Evolutionary conservation across 1,139 yeast genomes (phyloP).

Genomic region (Magnusiomyces fungicola): DNA sequence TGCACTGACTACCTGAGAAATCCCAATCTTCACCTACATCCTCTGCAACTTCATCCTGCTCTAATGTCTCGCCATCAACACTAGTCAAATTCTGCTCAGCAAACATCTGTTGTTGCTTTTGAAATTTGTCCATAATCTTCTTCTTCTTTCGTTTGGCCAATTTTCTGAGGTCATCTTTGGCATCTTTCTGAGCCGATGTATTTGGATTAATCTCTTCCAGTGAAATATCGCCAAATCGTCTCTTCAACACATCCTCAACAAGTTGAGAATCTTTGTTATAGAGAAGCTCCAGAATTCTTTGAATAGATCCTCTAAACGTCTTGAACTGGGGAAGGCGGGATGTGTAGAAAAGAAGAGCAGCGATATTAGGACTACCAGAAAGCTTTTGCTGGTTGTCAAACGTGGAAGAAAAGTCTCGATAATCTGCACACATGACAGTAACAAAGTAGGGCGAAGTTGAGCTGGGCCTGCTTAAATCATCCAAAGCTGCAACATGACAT

Average conservation of each 20-base stretch:
- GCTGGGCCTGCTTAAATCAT: slow-evolving; percentile 23
- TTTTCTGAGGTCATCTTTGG: slow-evolving; percentile 14
- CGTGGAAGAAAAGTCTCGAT: slow-evolving; percentile 9
- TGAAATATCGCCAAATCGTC: slow-evolving; percentile 7
- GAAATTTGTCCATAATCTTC: slow-evolving; percentile 66
- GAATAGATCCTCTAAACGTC: slow-evolving; percentile 13
- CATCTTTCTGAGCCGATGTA: slow-evolving; percentile 14
- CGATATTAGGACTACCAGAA: not conserved
- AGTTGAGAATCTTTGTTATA: slow-evolving; percentile 12
- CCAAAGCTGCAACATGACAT: slow-evolving; percentile 49
- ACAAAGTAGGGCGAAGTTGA: slow-evolving; percentile 7
- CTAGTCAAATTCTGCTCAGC: slow-evolving; percentile 37
- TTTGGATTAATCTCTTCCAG: slow-evolving; percentile 8
- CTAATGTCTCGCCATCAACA: slow-evolving; percentile 28
- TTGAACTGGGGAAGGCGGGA: slow-evolving; percentile 7
- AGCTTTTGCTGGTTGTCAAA: not conserved
- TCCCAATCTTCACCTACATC: slow-evolving; percentile 44
- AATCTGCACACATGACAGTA: slow-evolving; percentile 12
- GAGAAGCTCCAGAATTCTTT: slow-evolving; percentile 16
- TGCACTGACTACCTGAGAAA: slow-evolving; percentile 76
- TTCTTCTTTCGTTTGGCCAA: slow-evolving; percentile 66
- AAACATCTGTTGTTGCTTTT: slow-evolving; percentile 65
- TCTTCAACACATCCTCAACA: slow-evolving; percentile 5
- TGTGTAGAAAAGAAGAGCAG: slow-evolving; percentile 4
- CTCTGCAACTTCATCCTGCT: slow-evolving; percentile 38